A percentile compares a stretch with the other conserved stretches of the same genome.
Evolutionary conservation across 352 stramenopile genomes (phyloP).

Genomic region (Globisporangium middletonii): DNA sequence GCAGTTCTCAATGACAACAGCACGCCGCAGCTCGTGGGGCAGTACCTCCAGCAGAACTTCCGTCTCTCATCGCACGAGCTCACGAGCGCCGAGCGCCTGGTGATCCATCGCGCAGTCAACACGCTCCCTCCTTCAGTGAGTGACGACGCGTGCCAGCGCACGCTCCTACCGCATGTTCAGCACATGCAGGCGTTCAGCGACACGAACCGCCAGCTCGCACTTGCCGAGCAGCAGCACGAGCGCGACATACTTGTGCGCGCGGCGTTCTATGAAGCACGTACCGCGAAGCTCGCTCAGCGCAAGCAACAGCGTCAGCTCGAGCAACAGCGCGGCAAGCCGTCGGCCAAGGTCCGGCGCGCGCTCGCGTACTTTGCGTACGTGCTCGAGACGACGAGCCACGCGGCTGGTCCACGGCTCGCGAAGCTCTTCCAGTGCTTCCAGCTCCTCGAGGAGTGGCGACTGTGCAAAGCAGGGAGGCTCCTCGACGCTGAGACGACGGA

Average conservation of each 20-base stretch:
- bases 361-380: conserved; percentile 59
- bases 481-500: conserved; percentile 52
- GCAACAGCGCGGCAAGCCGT: conserved; percentile 21
- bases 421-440: conserved; percentile 77
- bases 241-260: conserved; percentile 39
- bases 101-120: conserved; percentile 16
- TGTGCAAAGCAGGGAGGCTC: conserved; percentile 60
- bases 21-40: conserved; percentile 50
- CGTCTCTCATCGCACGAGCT: conserved; percentile 26
- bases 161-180: conserved; percentile 48
- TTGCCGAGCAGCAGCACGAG: conserved; percentile 39
- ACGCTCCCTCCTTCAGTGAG: conserved; percentile 29
- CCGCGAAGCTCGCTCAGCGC: conserved; percentile 36
- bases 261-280: conserved; percentile 50
- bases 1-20: conserved; percentile 47
- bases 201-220: conserved; percentile 32
- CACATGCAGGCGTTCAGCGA: conserved; percentile 45
- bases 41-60: conserved; percentile 78
- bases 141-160: conserved; percentile 45
- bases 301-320: conserved; percentile 28
- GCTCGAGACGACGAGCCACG: conserved; percentile 44
- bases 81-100: conserved; percentile 19
- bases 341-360: conserved; percentile 49
- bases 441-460: conserved; percentile 66
- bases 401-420: conserved; percentile 26